Conservation (phyloP, 805 yeast species). For the Wickerhamomyces sydowiorum region DNA sequence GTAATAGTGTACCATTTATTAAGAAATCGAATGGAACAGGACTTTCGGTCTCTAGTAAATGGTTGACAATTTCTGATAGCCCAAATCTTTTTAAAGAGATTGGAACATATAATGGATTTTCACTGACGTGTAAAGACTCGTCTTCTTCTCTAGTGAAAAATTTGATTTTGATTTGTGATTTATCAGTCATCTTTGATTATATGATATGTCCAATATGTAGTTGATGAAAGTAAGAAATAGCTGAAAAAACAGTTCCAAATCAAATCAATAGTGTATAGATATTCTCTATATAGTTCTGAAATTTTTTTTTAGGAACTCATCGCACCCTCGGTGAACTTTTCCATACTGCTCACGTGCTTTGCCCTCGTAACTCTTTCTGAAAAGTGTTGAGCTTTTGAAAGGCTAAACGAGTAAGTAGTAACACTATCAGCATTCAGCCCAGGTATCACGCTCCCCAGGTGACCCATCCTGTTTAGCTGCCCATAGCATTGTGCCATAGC, state of each 20-base stretch:
- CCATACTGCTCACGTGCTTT: background rate
- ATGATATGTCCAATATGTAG: too few species aligned
- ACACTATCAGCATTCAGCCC: background rate
- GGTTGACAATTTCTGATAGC: slow-evolving; percentile 91
- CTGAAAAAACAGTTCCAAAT: too few species aligned
- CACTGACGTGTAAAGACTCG: slow-evolving; percentile 66
- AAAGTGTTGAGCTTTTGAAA: background rate
- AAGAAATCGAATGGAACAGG: slow-evolving; percentile 92
- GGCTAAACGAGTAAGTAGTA: background rate
- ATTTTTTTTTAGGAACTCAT: slow-evolving; percentile 4
- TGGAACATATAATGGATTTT: slow-evolving; percentile 85
- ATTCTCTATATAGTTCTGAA: background rate
- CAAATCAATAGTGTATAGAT: too few species aligned
- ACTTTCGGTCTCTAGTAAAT: slow-evolving; percentile 53
- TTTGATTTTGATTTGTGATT: slow-evolving; percentile 72
- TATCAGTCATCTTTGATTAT: slow-evolving; percentile 19
- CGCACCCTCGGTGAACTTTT: slow-evolving; percentile 3
- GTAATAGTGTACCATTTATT: slow-evolving; percentile 75
- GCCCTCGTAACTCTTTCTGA: background rate
- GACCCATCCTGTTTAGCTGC: too few species aligned
- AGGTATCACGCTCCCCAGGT: too few species aligned
- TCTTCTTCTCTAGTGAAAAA: slow-evolving; percentile 85
- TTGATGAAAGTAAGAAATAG: too few species aligned
- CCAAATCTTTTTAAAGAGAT: slow-evolving; percentile 84
- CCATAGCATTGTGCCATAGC: too few species aligned